Evolutionary conservation across 441 rosid genomes (phyloP).

Genomic region (Pelargonium cotyledonis): DNA sequence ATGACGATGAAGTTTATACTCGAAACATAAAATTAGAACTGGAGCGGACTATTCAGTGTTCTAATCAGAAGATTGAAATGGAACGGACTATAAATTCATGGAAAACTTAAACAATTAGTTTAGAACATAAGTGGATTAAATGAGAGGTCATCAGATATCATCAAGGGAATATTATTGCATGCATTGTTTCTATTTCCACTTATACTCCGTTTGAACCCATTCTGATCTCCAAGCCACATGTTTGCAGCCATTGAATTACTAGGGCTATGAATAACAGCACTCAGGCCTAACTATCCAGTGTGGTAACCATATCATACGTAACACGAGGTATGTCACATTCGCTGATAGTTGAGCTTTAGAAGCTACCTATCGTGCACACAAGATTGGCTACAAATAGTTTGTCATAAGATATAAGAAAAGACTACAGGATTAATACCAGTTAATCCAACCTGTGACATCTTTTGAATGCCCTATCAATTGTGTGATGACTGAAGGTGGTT

Average conservation of each 20-base stretch:
- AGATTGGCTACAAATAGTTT: background rate
- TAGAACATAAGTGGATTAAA: background rate
- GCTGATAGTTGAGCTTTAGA: background rate
- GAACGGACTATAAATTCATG: background rate
- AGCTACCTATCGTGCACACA: background rate
- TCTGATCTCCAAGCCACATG: background rate
- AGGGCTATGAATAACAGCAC: background rate
- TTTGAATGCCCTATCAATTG: slow-evolving; percentile 74
- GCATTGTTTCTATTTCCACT: background rate
- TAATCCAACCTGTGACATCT: slow-evolving; percentile 97
- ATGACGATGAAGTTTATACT: background rate
- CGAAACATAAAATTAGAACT: background rate
- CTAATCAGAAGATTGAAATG: background rate
- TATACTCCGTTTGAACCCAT: background rate
- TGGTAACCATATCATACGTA: background rate
- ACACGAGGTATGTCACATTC: background rate
- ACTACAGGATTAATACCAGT: slow-evolving; percentile 58
- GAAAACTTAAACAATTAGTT: background rate
- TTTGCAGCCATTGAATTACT: background rate
- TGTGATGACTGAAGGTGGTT: slow-evolving; percentile 62
- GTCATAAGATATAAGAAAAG: slow-evolving; percentile 16
- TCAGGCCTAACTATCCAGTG: background rate
- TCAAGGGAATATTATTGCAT: background rate
- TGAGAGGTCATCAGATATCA: background rate
- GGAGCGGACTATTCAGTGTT: background rate